Conservation (phyloP, 108 stramenopile genomes). For the Skeletonema costatum region DNA sequence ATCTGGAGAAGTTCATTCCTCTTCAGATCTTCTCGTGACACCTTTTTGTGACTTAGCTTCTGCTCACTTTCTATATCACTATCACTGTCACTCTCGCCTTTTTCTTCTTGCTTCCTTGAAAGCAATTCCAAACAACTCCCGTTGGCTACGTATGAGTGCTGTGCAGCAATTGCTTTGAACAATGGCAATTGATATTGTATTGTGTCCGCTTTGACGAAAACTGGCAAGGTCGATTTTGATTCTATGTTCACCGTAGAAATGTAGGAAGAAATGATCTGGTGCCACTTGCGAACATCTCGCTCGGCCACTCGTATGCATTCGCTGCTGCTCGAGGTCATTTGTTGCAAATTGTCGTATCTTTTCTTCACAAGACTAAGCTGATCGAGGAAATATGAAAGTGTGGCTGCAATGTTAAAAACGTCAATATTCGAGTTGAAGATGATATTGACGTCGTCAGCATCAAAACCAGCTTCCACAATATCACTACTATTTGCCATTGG, state of each 20-base stretch:
- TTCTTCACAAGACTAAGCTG: constrained; percentile 24
- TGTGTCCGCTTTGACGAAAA: constrained; percentile 11
- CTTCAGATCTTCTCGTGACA: not conserved
- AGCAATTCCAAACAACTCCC: constrained; percentile 17
- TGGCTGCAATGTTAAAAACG: not conserved
- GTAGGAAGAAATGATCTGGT: constrained; percentile 26
- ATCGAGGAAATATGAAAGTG: constrained; percentile 38
- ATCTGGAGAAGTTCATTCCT: constrained; percentile 35
- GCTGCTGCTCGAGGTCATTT: not conserved
- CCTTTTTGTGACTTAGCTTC: not conserved
- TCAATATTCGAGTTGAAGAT: constrained; percentile 26
- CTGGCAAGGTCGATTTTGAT: constrained; percentile 2
- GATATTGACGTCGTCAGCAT: not conserved
- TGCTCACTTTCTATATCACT: constrained; percentile 17
- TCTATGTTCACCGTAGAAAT: constrained; percentile 19
- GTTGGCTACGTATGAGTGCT: constrained; percentile 45
- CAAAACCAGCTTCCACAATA: not conserved
- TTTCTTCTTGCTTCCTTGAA: constrained; percentile 4
- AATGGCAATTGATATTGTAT: constrained; percentile 17
- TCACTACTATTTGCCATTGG: not conserved
- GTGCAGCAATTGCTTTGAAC: constrained; percentile 25
- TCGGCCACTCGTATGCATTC: constrained; percentile 1
- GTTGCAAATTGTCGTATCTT: constrained; percentile 6
- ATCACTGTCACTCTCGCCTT: constrained; percentile 5
- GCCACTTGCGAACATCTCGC: constrained; percentile 23